Conservation (phyloP, 768 basidiomycete species). For the Russula compacta region DNA sequence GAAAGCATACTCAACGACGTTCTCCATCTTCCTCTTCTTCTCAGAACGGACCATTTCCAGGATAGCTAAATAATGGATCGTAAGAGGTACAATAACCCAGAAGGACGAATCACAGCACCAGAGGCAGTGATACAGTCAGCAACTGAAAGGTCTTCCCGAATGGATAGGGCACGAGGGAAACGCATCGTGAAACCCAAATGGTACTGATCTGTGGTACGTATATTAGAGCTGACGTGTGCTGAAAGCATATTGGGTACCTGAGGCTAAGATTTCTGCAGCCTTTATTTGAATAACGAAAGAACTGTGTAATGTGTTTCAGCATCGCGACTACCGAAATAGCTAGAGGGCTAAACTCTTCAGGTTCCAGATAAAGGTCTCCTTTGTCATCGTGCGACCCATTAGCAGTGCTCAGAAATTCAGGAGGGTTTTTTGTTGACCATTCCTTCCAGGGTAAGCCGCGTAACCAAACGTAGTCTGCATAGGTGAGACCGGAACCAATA, state of each 20-base stretch:
- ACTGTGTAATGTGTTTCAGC: conserved; percentile 33
- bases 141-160: conserved; percentile 68
- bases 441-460: conserved; percentile 72
- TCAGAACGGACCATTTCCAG: conserved; percentile 52
- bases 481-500: conserved; percentile 83
- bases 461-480: conserved; percentile 81
- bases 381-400: conserved; percentile 63
- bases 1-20: conserved; percentile 37
- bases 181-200: conserved; percentile 85
- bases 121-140: conserved; percentile 67
- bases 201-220: conserved; percentile 53
- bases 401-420: conserved; percentile 56
- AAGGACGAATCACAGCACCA: conserved; percentile 32
- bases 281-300: conserved; percentile 93
- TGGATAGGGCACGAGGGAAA: conserved; percentile 77
- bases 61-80: conserved; percentile 33
- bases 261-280: conserved; percentile 78
- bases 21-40: conserved; percentile 69
- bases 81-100: not conserved
- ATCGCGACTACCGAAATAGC: not conserved
- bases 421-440: conserved; percentile 67
- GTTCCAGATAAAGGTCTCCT: conserved; percentile 86
- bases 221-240: not conserved
- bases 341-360: conserved; percentile 57
- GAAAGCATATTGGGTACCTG: conserved; percentile 38